Evolutionary conservation across 768 basidiomycete genomes (phyloP).

Genomic region (Amanita thiersii): DNA sequence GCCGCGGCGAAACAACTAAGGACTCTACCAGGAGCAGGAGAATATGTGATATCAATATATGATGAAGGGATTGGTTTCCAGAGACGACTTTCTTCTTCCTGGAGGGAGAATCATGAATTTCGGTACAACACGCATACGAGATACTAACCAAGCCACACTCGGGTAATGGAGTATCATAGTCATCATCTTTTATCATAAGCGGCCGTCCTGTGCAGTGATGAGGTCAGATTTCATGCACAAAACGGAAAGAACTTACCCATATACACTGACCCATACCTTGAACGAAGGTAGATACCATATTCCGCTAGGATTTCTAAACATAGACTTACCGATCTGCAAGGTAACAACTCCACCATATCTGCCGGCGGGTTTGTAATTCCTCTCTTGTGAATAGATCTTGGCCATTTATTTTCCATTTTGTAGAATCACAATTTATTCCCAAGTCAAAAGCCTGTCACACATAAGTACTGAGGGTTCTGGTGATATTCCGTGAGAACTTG

Average conservation of each 20-base stretch:
- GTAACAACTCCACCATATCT: constrained; percentile 77
- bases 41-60: constrained; percentile 31
- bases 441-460: constrained; percentile 69
- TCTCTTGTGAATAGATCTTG: constrained; percentile 51
- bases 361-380: constrained; percentile 64
- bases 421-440: constrained; percentile 72
- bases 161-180: constrained; percentile 63
- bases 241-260: constrained; percentile 38
- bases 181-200: constrained; percentile 55
- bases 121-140: neutral
- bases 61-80: constrained; percentile 43
- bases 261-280: constrained; percentile 64
- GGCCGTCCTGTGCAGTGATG: constrained; percentile 45
- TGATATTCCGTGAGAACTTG: constrained; percentile 17
- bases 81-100: constrained; percentile 51
- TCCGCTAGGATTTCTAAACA: neutral
- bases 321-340: constrained; percentile 57
- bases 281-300: neutral
- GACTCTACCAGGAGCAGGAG: constrained; percentile 35
- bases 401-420: constrained; percentile 62
- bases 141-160: constrained; percentile 41
- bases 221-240: constrained; percentile 7
- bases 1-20: constrained; percentile 51
- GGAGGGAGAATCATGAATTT: constrained; percentile 9
- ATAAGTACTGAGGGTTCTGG: constrained; percentile 6